Base-by-base conservation (phyloP, 2,329 filamentous ascomycete species). In the Penicillium concentricum region DNA sequence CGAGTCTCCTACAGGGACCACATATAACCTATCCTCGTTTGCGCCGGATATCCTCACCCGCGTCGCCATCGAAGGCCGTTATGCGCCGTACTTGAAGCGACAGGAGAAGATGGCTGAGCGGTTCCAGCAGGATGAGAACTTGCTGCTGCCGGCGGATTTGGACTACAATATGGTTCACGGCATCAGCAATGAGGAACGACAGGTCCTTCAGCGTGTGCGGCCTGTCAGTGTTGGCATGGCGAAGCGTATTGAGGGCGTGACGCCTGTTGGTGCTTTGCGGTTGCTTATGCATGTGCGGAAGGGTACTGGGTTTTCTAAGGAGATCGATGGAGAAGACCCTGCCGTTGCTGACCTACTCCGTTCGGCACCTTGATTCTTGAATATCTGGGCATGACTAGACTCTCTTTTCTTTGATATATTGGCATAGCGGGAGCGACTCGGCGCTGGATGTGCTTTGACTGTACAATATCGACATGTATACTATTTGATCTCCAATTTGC, bases 171-270 rank as follows among this genome's bases (percentile, higher is more conserved):
- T 74, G 13, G 82, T 99, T 0, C 79, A 82, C 34, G 92, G 92
- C 0, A 78, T 99, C 51, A 92, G 90, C 54, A 83, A 86, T 37
- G 92, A 91, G 57, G 94, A 97, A 78, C 87, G 84, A 73, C 81
- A 85, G 28, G 82, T 88, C 4, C 79, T 99, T 35, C 82, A 84
- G 57, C 78, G 80, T 2, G 89, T 91, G 1, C 79, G 85, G 50
- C 94, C 94, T 0, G 91, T 95, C 74, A 95, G 85, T 59, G 80
- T 99, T 22, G 93, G 91, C 0, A 94, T 97, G 81, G 93, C 93
- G 32, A 82, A 91, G 47, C 80, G 94, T 15, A 85, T 97, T 12
- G 94, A 99, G 74, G 93, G 93, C 3, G 81, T 82, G 20, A 81
- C 78, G 13, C 78, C 78, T 15, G 69, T 72, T 15, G 78, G 78